These are phyloP conservation scores for Closterium sp. DNA, from an alignment of 139 green algal species.

Conservation along the genomic window DNA sequence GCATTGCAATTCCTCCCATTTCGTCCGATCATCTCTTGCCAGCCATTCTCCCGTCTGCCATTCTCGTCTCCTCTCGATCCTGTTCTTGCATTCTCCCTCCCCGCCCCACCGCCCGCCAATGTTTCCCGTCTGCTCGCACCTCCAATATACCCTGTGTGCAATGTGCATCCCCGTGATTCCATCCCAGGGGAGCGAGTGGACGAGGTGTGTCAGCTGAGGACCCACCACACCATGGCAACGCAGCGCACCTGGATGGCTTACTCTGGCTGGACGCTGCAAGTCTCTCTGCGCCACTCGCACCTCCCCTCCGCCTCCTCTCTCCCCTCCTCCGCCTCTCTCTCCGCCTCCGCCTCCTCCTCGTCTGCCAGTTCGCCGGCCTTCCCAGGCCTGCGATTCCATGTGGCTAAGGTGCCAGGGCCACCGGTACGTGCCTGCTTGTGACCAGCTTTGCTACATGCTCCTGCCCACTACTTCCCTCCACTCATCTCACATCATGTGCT, in stretches of 20 bases:
- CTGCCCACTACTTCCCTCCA: too few relatives aligned
- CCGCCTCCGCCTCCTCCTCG: neutral
- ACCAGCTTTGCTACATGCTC: neutral
- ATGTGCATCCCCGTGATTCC: too few relatives aligned
- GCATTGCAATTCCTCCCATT: too few relatives aligned
- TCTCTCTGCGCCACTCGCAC: neutral
- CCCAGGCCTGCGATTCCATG: neutral
- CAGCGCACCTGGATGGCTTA: neutral
- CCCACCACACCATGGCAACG: neutral
- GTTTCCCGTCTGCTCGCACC: too few relatives aligned
- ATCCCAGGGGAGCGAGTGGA: neutral
- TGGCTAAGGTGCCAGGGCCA: neutral
- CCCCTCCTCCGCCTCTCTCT: neutral
- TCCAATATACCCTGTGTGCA: too few relatives aligned
- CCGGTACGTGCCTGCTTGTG: neutral
- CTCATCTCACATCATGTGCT: too few relatives aligned
- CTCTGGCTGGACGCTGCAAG: neutral
- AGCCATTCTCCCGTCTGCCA: too few relatives aligned
- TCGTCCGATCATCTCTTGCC: too few relatives aligned
- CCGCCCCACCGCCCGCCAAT: too few relatives aligned
- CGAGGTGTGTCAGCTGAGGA: neutral
- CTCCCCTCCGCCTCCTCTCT: neutral
- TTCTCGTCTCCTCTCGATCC: too few relatives aligned
- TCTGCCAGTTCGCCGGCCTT: neutral
- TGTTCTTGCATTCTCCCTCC: too few relatives aligned